Evolutionary conservation across 345 rosid genomes (phyloP).

Genomic region (Arabis alpina): DNA sequence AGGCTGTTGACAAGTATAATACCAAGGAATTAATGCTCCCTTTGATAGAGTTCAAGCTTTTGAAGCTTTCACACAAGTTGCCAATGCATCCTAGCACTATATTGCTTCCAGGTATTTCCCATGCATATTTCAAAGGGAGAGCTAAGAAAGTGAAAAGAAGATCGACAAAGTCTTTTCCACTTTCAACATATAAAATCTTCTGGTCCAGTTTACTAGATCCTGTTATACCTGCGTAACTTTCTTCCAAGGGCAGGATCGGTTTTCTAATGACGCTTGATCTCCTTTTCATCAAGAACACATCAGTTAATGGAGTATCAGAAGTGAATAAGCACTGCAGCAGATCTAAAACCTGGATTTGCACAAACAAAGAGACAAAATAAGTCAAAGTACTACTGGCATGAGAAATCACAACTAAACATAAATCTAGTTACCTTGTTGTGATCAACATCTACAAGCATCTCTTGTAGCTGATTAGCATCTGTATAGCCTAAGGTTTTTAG

Average conservation of each 20-base stretch:
- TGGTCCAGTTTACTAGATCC: neutral
- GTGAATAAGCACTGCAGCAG: neutral
- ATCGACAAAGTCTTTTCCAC: constrained; percentile 15
- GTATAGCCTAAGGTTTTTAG: neutral
- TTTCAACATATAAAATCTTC: constrained; percentile 5
- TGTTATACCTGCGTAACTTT: neutral
- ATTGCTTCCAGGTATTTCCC: neutral
- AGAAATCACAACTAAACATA: neutral
- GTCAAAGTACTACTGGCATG: neutral
- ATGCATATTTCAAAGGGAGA: neutral
- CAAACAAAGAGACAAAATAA: neutral
- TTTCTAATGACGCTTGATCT: neutral
- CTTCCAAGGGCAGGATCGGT: neutral
- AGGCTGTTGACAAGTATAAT: neutral
- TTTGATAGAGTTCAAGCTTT: neutral
- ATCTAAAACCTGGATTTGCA: constrained; percentile 2
- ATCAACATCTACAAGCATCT: constrained; percentile 1
- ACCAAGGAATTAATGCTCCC: neutral
- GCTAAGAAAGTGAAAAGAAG: constrained; percentile 2
- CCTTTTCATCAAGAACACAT: constrained; percentile 1
- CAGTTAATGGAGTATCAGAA: constrained; percentile 17
- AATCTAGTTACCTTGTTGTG: constrained; percentile 3
- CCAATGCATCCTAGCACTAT: neutral
- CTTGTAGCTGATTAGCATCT: neutral
- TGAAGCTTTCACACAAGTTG: constrained; percentile 6